A percentile compares a stretch with the other conserved stretches of the same genome.
phyloP scores from a whole-genome alignment of 345 rosid species.

The Hibiscus mutabilis region DNA sequence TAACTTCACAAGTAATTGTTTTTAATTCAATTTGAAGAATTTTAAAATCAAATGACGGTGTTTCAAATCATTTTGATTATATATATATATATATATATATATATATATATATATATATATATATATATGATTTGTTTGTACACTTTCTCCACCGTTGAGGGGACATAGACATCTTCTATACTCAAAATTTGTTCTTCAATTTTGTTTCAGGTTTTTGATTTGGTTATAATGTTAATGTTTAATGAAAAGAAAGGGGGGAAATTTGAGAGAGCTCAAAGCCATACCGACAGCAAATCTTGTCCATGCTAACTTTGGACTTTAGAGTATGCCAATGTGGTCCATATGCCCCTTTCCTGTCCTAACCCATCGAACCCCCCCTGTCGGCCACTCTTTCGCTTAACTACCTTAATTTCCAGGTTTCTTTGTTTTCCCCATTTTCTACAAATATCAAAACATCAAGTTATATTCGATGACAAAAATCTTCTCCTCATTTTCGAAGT shows the following conservation, averaged over 20 bases:
- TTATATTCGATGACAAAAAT: no score
- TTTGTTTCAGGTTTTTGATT: background rate
- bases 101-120: no score
- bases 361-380: conserved; percentile 28
- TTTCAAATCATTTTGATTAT: no score
- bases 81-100: no score
- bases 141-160: conserved; percentile 26
- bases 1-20: no score
- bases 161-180: conserved; percentile 14
- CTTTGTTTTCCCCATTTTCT: background rate
- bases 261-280: conserved; percentile 4
- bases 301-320: conserved; percentile 17
- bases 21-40: no score
- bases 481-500: no score
- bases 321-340: conserved; percentile 34
- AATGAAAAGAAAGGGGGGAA: background rate
- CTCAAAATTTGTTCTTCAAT: background rate
- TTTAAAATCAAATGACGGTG: no score
- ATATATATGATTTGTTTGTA: background rate
- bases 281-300: conserved; percentile 36
- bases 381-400: conserved; percentile 36
- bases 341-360: conserved; percentile 33
- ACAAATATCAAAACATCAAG: conserved; percentile 6
- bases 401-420: background rate
- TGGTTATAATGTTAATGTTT: background rate